Conservation (phyloP, 257 asterid genomes). For the Osmanthus fragrans region DNA sequence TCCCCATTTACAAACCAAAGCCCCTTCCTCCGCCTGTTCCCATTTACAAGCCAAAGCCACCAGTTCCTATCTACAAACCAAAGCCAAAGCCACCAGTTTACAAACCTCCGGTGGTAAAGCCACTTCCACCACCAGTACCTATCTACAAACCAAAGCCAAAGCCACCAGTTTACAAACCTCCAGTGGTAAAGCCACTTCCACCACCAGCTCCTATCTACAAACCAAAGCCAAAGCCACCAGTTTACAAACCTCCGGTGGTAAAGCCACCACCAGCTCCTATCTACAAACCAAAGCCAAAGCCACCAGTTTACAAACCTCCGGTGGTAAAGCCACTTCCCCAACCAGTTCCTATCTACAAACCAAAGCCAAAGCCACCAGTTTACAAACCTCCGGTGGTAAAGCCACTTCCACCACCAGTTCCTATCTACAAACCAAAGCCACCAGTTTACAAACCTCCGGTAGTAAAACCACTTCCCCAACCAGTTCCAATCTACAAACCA, state of each 20-base stretch:
- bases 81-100: no score
- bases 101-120: not conserved
- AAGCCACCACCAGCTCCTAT: constrained; percentile 33
- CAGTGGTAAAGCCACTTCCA: constrained; percentile 17
- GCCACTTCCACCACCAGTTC: constrained; percentile 26
- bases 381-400: not conserved
- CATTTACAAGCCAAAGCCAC: constrained; percentile 36
- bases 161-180: constrained; percentile 34
- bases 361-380: constrained; percentile 38
- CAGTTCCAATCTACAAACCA: constrained; percentile 39
- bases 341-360: constrained; percentile 18
- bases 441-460: constrained; percentile 1
- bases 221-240: not conserved
- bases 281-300: constrained; percentile 20
- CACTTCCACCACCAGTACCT: constrained; percentile 26
- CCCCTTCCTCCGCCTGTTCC: constrained; percentile 29
- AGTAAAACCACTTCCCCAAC: constrained; percentile 42
- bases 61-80: not conserved
- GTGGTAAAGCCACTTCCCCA: constrained; percentile 24
- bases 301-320: not conserved
- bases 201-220: constrained; percentile 15
- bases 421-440: constrained; percentile 26
- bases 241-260: not conserved
- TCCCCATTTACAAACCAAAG: constrained; percentile 31
- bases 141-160: constrained; percentile 24